Base-by-base conservation (phyloP, 305 asterid species). In the Striga hermonthica region DNA sequence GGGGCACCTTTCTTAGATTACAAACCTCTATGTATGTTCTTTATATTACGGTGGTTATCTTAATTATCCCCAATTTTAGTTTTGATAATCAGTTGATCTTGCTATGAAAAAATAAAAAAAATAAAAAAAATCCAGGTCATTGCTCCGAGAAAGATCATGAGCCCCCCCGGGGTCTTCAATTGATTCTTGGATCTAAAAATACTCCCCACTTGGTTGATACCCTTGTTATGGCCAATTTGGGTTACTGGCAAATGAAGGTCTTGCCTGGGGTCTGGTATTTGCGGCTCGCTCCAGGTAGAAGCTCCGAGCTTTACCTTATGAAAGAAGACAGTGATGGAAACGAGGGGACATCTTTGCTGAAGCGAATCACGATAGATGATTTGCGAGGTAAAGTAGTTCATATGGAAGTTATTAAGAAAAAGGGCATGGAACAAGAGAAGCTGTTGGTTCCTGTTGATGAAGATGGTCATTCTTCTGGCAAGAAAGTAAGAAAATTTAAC, bases 101-200 rank as follows among this genome's bases (percentile, higher is more conserved):
- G 57, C 84, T 77, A 75, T 65, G 58, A n/a, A n/a, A n/a, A n/a
- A n/a, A n/a, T n/a, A n/a, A n/a, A n/a, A 58, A 82, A 63, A 43
- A 36, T 70, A 55, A 11, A 22, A 22, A 22, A 41, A 75, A 60
- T 65, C 61, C 84, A 90, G 99, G 98, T 66, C 99, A 94, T 75
- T 94, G 98, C 83, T 84, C 96, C 0, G 98, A 94, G 83, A 94
- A 94, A 78, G 98, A 94, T 80, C 97, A 88, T n/a, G 99, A 94
- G 65, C 88, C 95, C 62, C 99, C 99, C 3, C 83, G 99, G 58
- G 99, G 99, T 60, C 88, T 94, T 75, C 98, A 91, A 75, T 79
- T 94, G 81, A 85, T 88, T 75, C 98, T 94, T 72, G 99, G 99
- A 73, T 85, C 97, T 56, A 88, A 87, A 73, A 84, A 78, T 74